Evolutionary conservation across 768 basidiomycete genomes (phyloP).

Genomic region (Mrakia frigida): DNA sequence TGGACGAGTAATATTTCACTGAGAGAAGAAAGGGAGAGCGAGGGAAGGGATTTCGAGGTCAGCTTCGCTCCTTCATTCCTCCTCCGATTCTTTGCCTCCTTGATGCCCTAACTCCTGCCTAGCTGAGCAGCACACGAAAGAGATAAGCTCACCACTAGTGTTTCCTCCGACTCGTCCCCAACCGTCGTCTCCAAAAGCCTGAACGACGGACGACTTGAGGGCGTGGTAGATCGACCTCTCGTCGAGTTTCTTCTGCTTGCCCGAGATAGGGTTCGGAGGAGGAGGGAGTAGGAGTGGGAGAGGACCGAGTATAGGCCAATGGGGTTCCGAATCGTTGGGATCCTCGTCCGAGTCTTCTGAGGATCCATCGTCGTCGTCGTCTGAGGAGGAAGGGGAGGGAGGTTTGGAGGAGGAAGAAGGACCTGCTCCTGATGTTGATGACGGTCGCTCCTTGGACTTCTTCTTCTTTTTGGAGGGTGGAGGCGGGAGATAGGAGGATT

Average conservation of each 20-base stretch:
- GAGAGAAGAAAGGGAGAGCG: not conserved
- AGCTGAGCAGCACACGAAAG: not conserved
- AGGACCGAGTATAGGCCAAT: slow-evolving; percentile 11
- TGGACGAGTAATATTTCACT: slow-evolving; percentile 87
- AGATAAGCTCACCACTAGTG: slow-evolving; percentile 21
- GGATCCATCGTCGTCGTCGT: not conserved
- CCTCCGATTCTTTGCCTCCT: not conserved
- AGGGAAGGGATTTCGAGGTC: not conserved
- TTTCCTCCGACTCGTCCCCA: slow-evolving; percentile 22
- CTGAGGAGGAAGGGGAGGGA: not conserved
- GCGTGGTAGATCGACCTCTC: slow-evolving; percentile 24
- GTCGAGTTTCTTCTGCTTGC: slow-evolving; percentile 26
- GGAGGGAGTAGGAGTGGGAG: slow-evolving; percentile 27
- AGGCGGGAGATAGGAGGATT: slow-evolving; percentile 1
- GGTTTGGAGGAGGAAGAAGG: not conserved
- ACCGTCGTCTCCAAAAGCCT: slow-evolving; percentile 32
- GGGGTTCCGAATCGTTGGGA: not conserved
- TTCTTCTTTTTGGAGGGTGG: slow-evolving; percentile 5
- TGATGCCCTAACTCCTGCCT: not conserved
- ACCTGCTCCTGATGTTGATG: not conserved
- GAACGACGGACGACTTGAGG: slow-evolving; percentile 27
- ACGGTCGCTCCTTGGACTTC: not conserved
- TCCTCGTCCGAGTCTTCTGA: slow-evolving; percentile 21
- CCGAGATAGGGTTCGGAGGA: slow-evolving; percentile 20
- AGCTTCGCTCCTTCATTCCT: not conserved